Base-by-base conservation (phyloP, 2,329 filamentous ascomycete genomes). In the Proliferodiscus dingleyae region DNA sequence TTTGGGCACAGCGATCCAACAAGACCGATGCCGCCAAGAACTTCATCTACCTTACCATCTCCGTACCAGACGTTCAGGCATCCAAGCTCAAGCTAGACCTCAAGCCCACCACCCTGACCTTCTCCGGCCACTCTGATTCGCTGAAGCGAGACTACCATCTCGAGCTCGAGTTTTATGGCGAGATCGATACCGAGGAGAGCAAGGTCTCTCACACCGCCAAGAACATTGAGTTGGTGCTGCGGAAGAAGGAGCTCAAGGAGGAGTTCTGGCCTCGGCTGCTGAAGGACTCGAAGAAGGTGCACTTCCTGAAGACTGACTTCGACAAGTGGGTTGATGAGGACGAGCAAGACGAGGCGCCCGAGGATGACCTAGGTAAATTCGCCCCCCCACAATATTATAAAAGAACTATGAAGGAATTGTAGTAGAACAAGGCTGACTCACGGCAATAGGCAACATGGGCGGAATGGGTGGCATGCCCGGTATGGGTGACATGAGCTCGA, bases 261-360 rank as follows among this genome's bases (percentile, higher is more conserved):
- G 89, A 93, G 71, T 97, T 85, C 80, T 98, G 93, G 93, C 90
- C 90, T 53, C 83, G 93, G 55, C 78, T 98, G 63, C 78, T 96
- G 66, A 96, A 96, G 83, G 87, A 91, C 50, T 69, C 74, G 58
- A 85, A 88, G 78, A 95, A 89, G 76, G 73, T 87, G 45, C 93
- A 97, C 73, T 98, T 89, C 80, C 72, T 98, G 64, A 95, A 95
- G 84, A 97, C 93, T 55, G 86, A 98, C 73, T 98, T 98, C 62
- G 90, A 96, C 75, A 96, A 95, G 56, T 64, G 61, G 61, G 62
- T 63, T 59, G 61, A 64, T 56, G 61, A 64, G 60, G 61, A 98
- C 66, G 93, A 98, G 80, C 93, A 98, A 75, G 86, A 97, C 64
- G 89, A 89, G 70, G 84, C 80, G 50, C 74, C 80, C 39, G 89